Percentiles rank a stretch among this genome's conserved stretches.
phyloP scores from a whole-genome alignment of 2,329 filamentous ascomycete species.

The Aspergillus aculeatinus region DNA sequence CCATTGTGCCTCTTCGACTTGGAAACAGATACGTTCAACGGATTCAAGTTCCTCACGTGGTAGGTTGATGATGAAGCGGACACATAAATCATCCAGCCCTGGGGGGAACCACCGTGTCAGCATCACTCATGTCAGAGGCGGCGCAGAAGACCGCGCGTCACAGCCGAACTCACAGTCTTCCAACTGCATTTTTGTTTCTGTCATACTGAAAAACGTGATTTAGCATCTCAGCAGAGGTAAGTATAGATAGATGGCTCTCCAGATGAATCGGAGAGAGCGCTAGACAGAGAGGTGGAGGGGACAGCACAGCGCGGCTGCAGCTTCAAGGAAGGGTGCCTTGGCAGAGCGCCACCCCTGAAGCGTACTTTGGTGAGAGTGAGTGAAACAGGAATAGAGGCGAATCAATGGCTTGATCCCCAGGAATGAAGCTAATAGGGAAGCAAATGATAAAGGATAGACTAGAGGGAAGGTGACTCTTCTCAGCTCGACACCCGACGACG shows the following conservation, averaged over 20 bases:
- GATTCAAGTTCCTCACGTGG: constrained; percentile 86
- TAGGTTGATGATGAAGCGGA: constrained; percentile 96
- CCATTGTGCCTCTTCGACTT: constrained; percentile 99
- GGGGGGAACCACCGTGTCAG: constrained; percentile 25
- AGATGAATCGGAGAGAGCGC: constrained; percentile 18
- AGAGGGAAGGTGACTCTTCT: not conserved
- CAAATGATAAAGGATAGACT: not conserved
- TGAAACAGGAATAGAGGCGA: constrained; percentile 2
- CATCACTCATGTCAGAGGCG: constrained; percentile 8
- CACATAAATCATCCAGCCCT: constrained; percentile 97
- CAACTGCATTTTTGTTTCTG: constrained; percentile 76
- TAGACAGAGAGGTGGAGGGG: constrained; percentile 21
- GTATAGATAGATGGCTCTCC: constrained; percentile 24
- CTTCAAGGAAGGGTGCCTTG: constrained; percentile 29
- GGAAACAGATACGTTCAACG: constrained; percentile 93
- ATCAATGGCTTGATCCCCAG: constrained; percentile 8
- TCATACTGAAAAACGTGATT: constrained; percentile 63
- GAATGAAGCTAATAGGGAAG: not conserved
- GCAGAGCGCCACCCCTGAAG: constrained; percentile 28
- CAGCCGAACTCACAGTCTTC: constrained; percentile 71
- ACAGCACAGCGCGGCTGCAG: constrained; percentile 24
- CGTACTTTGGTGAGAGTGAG: constrained; percentile 12
- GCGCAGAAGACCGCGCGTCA: not conserved
- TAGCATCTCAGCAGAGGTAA: constrained; percentile 57
- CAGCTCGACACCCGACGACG: constrained; percentile 8